Evolutionary conservation across 805 yeast species (phyloP).

Genomic region (Cyberlindnera petersonii): DNA sequence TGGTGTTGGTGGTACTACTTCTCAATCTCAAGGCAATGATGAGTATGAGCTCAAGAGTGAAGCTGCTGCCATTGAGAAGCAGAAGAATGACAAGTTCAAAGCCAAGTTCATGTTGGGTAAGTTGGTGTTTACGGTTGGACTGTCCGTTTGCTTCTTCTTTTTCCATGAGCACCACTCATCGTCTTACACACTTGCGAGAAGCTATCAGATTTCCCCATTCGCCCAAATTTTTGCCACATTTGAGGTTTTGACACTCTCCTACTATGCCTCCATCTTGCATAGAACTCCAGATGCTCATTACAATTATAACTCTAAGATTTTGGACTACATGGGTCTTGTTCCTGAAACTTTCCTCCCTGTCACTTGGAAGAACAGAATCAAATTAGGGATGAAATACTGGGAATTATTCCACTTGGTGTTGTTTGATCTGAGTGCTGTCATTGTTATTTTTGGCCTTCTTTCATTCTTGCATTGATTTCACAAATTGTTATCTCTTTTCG

Average conservation of each 20-base stretch:
- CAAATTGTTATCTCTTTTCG: too few relatives aligned
- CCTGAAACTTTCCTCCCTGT: conserved; percentile 20
- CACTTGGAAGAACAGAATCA: conserved; percentile 20
- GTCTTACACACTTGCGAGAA: conserved; percentile 10
- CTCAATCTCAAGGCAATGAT: not conserved
- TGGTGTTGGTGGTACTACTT: conserved; percentile 3
- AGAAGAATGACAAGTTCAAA: conserved; percentile 22
- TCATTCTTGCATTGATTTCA: conserved; percentile 16
- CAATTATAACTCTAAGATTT: conserved; percentile 23
- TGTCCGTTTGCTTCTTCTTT: conserved; percentile 15
- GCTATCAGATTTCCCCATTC: conserved; percentile 11
- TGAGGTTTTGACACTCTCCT: conserved; percentile 20
- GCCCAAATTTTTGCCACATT: conserved; percentile 18
- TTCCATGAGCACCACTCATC: conserved; percentile 13
- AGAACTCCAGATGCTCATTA: conserved; percentile 21
- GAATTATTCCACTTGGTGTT: conserved; percentile 22
- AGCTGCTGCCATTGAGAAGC: conserved; percentile 15
- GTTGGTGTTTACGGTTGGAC: conserved; percentile 3
- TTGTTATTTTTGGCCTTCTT: conserved; percentile 23
- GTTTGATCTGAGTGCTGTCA: conserved; percentile 23
- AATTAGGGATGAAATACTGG: conserved; percentile 23
- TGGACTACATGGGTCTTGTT: conserved; percentile 20
- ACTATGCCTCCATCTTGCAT: conserved; percentile 16
- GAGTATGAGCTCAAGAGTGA: conserved; percentile 10
- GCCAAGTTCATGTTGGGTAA: conserved; percentile 22